Evolutionary conservation across 2,329 filamentous ascomycete genomes (phyloP).

Genomic region (Penicillium corylophilum): DNA sequence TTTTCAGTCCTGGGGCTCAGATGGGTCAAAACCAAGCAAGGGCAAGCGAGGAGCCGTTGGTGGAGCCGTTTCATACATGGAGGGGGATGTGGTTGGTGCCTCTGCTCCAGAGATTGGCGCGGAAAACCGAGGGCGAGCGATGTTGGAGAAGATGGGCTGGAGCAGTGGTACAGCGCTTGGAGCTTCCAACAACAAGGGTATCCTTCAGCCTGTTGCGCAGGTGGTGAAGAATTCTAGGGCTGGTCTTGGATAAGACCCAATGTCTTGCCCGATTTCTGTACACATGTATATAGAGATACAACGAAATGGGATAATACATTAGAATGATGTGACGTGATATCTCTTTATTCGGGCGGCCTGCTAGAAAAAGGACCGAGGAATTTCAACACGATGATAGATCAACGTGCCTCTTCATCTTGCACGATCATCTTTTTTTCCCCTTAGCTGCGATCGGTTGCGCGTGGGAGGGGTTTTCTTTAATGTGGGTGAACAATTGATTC

Average conservation of each 20-base stretch:
- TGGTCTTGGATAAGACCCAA: constrained; percentile 61
- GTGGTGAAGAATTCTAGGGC: constrained; percentile 84
- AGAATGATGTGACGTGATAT: background rate
- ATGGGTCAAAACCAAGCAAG: constrained; percentile 21
- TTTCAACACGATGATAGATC: background rate
- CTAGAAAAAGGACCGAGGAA: background rate
- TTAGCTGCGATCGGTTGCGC: constrained; percentile 48
- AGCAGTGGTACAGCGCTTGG: constrained; percentile 81
- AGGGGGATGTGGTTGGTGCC: constrained; percentile 86
- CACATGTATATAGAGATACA: background rate
- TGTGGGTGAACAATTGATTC: constrained; percentile 70
- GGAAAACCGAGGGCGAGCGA: constrained; percentile 78
- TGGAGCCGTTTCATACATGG: constrained; percentile 61
- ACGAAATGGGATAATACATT: background rate
- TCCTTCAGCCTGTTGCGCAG: constrained; percentile 79
- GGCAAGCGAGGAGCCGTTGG: constrained; percentile 38
- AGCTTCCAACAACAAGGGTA: constrained; percentile 78
- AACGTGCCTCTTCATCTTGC: too few species aligned
- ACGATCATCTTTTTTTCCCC: constrained; percentile 5
- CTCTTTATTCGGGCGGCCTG: background rate
- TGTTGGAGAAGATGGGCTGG: constrained; percentile 99
- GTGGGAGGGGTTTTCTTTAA: constrained; percentile 62
- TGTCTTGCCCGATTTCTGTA: background rate
- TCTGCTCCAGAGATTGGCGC: constrained; percentile 78
- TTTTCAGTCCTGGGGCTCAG: constrained; percentile 25